Base-by-base conservation (phyloP, 345 rosid species). In the Zanthoxylum bungeanum region DNA sequence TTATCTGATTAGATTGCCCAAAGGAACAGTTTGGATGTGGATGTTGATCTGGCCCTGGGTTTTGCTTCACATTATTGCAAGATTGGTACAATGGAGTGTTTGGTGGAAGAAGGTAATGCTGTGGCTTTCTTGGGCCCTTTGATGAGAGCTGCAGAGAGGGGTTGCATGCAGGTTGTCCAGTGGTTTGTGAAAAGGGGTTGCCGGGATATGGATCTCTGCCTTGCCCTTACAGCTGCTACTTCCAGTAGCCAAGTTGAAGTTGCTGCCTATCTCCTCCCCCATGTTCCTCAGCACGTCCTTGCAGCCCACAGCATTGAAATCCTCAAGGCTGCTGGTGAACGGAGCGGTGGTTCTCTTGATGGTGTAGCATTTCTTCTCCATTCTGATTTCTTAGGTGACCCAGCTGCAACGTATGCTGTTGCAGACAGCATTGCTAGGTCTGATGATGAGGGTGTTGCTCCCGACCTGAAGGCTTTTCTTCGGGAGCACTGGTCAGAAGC, bases 61-160 rank as follows among this genome's bases (percentile, higher is more conserved):
- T 95, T 92, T 75, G 99, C 99, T 34, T 89, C 98, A 5, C 98
- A 92, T 78, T 92, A 89, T 59, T 82, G 97, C 79, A 95, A 95
- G 80, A 87, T 92, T 7, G 89, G 89, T 50, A 95, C 99, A 9
- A 95, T 95, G 99, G 95, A 92, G 81, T 95, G 98, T 79, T 87
- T 95, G 28, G 99, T 92, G 74, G 99, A 92, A 80, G 99, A 95
- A 79, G 99, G 98, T 50, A 84, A 95, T 60, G 99, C 98, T 21
- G 86, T 87, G 71, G 92, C 97, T 36, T 95, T 95, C 77, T 73
- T 95, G 80, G 97, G 97, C 25, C 99, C 98, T 5, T 79, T 95
- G 74, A 86, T 95, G 98, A 92, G 97, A 84, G 98, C 98, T 52
- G 92, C 98, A 0, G 97, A 94, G 86, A 89, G 96, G 76, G 98